Evolutionary conservation across 768 basidiomycete species (phyloP).

Genomic region (Boletus tomentosulus): DNA sequence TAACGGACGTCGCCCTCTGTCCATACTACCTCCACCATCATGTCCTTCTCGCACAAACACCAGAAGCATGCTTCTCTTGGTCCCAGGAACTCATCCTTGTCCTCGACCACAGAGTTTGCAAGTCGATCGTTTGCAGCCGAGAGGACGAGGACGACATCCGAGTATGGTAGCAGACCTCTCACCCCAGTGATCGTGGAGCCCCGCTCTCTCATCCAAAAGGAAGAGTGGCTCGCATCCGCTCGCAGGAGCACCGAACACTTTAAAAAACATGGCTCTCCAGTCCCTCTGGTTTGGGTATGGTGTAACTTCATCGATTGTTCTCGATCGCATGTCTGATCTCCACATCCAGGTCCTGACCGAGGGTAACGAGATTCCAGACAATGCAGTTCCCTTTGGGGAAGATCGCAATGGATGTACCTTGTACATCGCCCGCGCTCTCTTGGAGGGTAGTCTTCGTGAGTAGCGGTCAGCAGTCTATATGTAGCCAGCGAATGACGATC

Average conservation of each 20-base stretch:
- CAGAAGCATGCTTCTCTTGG: constrained; percentile 5
- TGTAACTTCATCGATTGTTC: not conserved
- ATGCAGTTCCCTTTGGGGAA: constrained; percentile 32
- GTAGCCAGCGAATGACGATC: not conserved
- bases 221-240: constrained; percentile 28
- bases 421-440: constrained; percentile 30
- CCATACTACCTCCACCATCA: constrained; percentile 2
- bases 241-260: constrained; percentile 29
- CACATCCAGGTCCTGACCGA: constrained; percentile 25
- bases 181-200: constrained; percentile 12
- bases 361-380: constrained; percentile 30
- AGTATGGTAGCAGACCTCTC: constrained; percentile 13
- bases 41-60: constrained; percentile 19
- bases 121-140: constrained; percentile 4
- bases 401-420: constrained; percentile 26
- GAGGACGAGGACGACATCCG: constrained; percentile 17
- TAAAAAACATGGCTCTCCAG: constrained; percentile 23
- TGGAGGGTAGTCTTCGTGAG: constrained; percentile 31
- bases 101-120: constrained; percentile 8
- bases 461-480: not conserved
- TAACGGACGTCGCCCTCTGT: not conserved
- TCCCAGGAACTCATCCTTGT: constrained; percentile 7
- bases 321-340: not conserved
- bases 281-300: constrained; percentile 32
- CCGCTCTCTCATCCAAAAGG: constrained; percentile 19